phyloP scores from a whole-genome alignment of 768 basidiomycete species.

The Goffeauzyma gilvescens region DNA sequence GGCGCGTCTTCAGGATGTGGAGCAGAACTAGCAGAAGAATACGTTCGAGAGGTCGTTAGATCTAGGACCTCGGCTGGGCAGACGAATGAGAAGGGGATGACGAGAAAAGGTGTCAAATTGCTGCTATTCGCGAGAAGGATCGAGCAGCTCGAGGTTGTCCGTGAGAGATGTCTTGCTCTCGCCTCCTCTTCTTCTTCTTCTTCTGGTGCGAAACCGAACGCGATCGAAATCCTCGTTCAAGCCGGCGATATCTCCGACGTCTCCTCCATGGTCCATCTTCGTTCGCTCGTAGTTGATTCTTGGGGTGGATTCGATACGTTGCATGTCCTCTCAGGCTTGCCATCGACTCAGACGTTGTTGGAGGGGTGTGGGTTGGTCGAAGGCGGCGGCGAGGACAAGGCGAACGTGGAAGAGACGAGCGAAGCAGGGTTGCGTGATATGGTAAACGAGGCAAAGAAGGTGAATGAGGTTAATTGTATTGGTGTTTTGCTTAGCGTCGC shows the following conservation, averaged over 20 bases:
- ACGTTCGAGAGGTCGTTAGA: background rate
- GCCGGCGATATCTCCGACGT: constrained; percentile 47
- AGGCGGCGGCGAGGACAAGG: background rate
- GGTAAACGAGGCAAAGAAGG: constrained; percentile 35
- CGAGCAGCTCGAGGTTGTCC: constrained; percentile 42
- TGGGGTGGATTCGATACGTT: constrained; percentile 73
- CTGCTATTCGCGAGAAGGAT: constrained; percentile 55
- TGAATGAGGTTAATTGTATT: constrained; percentile 25
- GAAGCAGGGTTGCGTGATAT: constrained; percentile 44
- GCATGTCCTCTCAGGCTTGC: constrained; percentile 64
- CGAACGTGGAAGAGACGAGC: constrained; percentile 23
- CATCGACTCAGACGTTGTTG: constrained; percentile 57
- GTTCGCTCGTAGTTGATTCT: background rate
- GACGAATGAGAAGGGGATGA: background rate
- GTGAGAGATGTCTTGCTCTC: no score
- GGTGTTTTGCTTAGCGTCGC: constrained; percentile 25
- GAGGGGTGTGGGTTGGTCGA: constrained; percentile 18
- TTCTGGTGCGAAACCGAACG: constrained; percentile 12
- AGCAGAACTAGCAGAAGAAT: constrained; percentile 39
- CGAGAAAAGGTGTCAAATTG: constrained; percentile 30
- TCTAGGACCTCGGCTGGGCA: background rate
- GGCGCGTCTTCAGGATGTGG: constrained; percentile 77
- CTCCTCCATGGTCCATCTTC: background rate
- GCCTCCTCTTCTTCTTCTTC: no score
- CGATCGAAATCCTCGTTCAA: constrained; percentile 36